These are phyloP conservation scores for Chaetomium sp. DNA, from an alignment of 2,329 filamentous ascomycete genomes.

Conservation along the genomic window DNA sequence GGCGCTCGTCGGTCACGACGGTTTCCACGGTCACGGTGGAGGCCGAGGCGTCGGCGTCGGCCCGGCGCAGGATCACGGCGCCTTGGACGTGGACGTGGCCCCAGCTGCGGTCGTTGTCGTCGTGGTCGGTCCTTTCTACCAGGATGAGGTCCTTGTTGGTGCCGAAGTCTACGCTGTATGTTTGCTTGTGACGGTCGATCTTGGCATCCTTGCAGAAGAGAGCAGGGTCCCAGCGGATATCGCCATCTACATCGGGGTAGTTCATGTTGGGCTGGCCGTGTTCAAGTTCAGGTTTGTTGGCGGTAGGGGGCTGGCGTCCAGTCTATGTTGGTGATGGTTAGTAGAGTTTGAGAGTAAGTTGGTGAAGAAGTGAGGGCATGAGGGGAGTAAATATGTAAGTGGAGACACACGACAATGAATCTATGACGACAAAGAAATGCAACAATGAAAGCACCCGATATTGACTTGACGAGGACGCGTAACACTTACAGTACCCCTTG, in stretches of 20 bases:
- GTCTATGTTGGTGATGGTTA: slow-evolving; percentile 23
- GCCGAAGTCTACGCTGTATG: slow-evolving; percentile 43
- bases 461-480: slow-evolving; percentile 17
- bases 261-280: slow-evolving; percentile 28
- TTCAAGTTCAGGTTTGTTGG: slow-evolving; percentile 6
- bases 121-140: slow-evolving; percentile 41
- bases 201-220: slow-evolving; percentile 31
- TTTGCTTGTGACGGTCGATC: slow-evolving; percentile 38
- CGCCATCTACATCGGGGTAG: slow-evolving; percentile 37
- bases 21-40: slow-evolving; percentile 49
- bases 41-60: slow-evolving; percentile 38
- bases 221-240: slow-evolving; percentile 27
- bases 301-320: slow-evolving; percentile 7
- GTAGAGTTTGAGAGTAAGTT: too few relatives aligned
- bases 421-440: not conserved
- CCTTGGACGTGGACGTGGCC: slow-evolving; percentile 47
- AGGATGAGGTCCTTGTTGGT: slow-evolving; percentile 44
- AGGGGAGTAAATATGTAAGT: not conserved
- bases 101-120: slow-evolving; percentile 31
- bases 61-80: slow-evolving; percentile 49
- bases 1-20: slow-evolving; percentile 48
- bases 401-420: not conserved
- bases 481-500: slow-evolving; percentile 36
- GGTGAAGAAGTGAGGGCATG: not conserved
- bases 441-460: not conserved